A percentile compares a stretch with the other conserved stretches of the same genome.
Conservation (phyloP, 192 early-diverging fungal species). For the Lobosporangium transversale region DNA sequence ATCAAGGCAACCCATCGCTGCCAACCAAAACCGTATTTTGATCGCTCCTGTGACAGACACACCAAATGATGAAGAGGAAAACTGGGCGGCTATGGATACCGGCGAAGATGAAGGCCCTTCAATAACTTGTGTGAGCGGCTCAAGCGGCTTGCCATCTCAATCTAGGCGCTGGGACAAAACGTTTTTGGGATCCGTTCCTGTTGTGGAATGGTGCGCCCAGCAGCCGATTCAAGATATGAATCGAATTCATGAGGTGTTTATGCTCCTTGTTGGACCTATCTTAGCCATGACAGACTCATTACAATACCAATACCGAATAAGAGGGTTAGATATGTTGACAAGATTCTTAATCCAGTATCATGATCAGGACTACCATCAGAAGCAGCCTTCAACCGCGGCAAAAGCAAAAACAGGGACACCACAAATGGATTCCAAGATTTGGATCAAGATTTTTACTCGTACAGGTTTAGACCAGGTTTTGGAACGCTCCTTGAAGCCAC, state of each 20-base stretch:
- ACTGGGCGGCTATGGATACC: not conserved
- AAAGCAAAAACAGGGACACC: not conserved
- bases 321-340: conserved; percentile 36
- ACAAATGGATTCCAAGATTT: conserved; percentile 18
- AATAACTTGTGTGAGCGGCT: too few relatives aligned
- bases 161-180: conserved; percentile 20
- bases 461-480: conserved; percentile 46
- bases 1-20: not conserved
- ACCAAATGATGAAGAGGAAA: conserved; percentile 35
- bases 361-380: not conserved
- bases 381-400: not conserved
- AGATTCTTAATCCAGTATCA: conserved; percentile 24
- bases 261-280: conserved; percentile 30
- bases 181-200: conserved; percentile 27
- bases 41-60: conserved; percentile 34
- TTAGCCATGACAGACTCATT: conserved; percentile 26
- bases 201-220: conserved; percentile 41
- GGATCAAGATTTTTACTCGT: conserved; percentile 46
- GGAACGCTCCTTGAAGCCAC: conserved; percentile 11
- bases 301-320: conserved; percentile 7
- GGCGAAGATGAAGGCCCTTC: not conserved
- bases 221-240: conserved; percentile 32
- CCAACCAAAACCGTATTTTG: conserved; percentile 4
- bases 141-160: not conserved
- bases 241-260: conserved; percentile 39